These are phyloP conservation scores for Lachnellula subtilissima DNA, from an alignment of 2,329 filamentous ascomycete genomes.

Conservation along the genomic window DNA sequence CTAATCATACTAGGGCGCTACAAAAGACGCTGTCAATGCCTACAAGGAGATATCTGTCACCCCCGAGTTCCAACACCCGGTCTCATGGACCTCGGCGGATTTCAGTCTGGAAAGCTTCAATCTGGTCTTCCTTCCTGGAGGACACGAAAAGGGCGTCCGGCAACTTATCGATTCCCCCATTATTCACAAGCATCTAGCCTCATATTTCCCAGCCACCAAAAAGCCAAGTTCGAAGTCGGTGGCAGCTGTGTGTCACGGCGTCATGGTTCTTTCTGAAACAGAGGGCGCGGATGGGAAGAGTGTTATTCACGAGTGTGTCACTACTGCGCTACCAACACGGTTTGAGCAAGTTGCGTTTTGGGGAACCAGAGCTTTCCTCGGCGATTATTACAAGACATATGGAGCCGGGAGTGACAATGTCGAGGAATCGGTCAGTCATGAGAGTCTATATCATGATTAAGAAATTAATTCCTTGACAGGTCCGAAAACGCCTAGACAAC, in stretches of 20 bases:
- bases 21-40: conserved; percentile 34
- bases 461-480: conserved; percentile 25
- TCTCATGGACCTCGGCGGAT: conserved; percentile 40
- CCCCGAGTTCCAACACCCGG: conserved; percentile 38
- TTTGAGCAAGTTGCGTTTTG: conserved; percentile 48
- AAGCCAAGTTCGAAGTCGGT: conserved; percentile 41
- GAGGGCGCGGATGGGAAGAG: conserved; percentile 39
- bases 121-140: conserved; percentile 47
- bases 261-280: conserved; percentile 45
- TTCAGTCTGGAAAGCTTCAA: conserved; percentile 44
- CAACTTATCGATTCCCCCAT: conserved; percentile 46
- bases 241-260: conserved; percentile 49
- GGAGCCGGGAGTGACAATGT: conserved; percentile 46
- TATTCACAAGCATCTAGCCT: conserved; percentile 41
- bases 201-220: conserved; percentile 44
- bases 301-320: conserved; percentile 42
- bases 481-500: conserved; percentile 40
- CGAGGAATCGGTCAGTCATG: conserved; percentile 39
- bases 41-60: conserved; percentile 43
- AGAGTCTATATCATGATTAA: neutral
- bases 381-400: conserved; percentile 54
- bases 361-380: conserved; percentile 44
- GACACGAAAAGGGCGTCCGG: conserved; percentile 47
- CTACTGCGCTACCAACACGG: conserved; percentile 44
- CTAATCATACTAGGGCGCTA: conserved; percentile 43